phyloP scores from a whole-genome alignment of 2,329 filamentous ascomycete genomes.

The Diaporthe amygdali region DNA sequence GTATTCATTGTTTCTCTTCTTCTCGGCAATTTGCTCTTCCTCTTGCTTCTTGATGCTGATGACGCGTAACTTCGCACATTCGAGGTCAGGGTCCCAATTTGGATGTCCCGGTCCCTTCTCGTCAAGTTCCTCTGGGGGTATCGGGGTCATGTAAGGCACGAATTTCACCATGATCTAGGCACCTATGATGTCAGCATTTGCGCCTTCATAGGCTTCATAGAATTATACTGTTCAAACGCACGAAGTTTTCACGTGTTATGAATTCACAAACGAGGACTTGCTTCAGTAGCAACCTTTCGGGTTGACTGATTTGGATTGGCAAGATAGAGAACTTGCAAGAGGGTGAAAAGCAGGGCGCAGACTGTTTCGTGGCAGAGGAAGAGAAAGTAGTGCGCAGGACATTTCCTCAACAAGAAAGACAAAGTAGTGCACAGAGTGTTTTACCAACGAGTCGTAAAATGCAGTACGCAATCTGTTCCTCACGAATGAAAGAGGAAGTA shows the following conservation, averaged over 20 bases:
- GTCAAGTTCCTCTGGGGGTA: neutral
- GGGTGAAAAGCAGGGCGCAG: neutral
- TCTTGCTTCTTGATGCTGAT: neutral
- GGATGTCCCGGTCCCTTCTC: neutral
- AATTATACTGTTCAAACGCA: neutral
- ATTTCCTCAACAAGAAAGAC: neutral
- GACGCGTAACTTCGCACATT: neutral
- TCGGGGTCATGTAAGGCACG: neutral
- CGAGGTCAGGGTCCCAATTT: neutral
- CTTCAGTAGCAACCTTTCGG: neutral
- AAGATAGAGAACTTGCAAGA: neutral
- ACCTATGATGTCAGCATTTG: too few relatives aligned
- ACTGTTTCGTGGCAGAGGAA: neutral
- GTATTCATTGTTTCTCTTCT: neutral
- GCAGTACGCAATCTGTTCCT: too few relatives aligned
- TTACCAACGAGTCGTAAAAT: too few relatives aligned
- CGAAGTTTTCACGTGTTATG: too few relatives aligned
- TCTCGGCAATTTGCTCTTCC: neutral
- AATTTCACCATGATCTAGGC: too few relatives aligned
- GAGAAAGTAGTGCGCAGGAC: neutral
- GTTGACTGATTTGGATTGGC: neutral
- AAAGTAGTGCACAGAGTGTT: neutral
- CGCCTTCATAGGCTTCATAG: neutral
- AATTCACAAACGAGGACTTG: neutral
- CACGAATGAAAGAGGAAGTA: neutral